Evolutionary conservation across 805 yeast genomes (phyloP).

Genomic region (Sugiyamaella smithiae): DNA sequence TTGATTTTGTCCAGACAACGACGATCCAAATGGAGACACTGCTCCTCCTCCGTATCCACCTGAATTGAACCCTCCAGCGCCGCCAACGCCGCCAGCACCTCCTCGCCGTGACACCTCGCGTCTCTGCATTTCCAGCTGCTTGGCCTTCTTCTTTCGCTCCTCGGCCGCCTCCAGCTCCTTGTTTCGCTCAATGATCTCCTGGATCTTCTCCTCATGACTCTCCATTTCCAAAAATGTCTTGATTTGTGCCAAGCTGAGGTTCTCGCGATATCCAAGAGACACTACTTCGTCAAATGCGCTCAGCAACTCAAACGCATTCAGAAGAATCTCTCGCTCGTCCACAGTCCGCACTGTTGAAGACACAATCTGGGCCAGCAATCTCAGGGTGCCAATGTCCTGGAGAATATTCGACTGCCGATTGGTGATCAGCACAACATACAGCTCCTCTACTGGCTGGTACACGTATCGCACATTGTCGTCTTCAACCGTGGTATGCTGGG

Average conservation of each 20-base stretch:
- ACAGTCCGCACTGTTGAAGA: slow-evolving; percentile 66
- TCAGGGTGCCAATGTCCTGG: slow-evolving; percentile 91
- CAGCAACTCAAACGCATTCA: slow-evolving; percentile 81
- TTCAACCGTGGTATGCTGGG: slow-evolving; percentile 92
- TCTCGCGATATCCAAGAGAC: slow-evolving; percentile 85
- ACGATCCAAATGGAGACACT: slow-evolving; percentile 3
- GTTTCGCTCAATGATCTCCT: slow-evolving; percentile 94
- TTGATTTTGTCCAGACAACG: slow-evolving; percentile 11
- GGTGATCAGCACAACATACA: slow-evolving; percentile 86
- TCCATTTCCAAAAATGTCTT: slow-evolving; percentile 93
- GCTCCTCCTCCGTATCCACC: neutral
- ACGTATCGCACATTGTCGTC: slow-evolving; percentile 89
- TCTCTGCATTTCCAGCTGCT: slow-evolving; percentile 61
- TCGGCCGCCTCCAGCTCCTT: slow-evolving; percentile 96
- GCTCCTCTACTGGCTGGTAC: slow-evolving; percentile 93
- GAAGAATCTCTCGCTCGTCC: slow-evolving; percentile 80
- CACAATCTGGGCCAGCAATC: slow-evolving; percentile 77
- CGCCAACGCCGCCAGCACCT: slow-evolving; percentile 28
- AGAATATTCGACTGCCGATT: slow-evolving; percentile 87
- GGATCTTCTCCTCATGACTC: slow-evolving; percentile 97
- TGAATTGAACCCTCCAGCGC: slow-evolving; percentile 20
- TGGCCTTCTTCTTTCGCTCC: slow-evolving; percentile 93
- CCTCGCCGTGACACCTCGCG: slow-evolving; percentile 43
- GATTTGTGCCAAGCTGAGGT: slow-evolving; percentile 75
- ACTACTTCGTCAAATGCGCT: slow-evolving; percentile 94